These are phyloP conservation scores for Amanita muscaria DNA, from an alignment of 768 basidiomycete genomes.

Conservation along the genomic window DNA sequence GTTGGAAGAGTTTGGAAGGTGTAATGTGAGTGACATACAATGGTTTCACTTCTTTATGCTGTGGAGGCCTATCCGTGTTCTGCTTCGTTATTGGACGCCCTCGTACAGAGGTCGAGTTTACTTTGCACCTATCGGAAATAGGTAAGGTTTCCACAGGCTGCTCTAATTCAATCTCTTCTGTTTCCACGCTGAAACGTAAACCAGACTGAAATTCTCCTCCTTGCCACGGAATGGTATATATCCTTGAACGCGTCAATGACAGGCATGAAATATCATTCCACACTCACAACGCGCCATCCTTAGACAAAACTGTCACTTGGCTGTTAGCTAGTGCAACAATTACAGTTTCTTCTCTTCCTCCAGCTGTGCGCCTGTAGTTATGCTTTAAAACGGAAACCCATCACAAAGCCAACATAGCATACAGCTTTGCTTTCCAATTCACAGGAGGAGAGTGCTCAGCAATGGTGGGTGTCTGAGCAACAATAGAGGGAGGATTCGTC, in stretches of 20 bases:
- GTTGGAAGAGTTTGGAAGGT: neutral
- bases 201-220: slow-evolving; percentile 42
- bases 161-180: slow-evolving; percentile 58
- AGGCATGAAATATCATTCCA: neutral
- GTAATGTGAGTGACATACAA: neutral
- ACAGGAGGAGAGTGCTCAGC: slow-evolving; percentile 27
- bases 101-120: slow-evolving; percentile 35
- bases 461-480: slow-evolving; percentile 2
- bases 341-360: slow-evolving; percentile 84
- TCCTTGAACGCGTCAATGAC: neutral
- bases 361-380: slow-evolving; percentile 3
- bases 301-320: slow-evolving; percentile 54
- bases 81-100: slow-evolving; percentile 14
- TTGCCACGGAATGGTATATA: slow-evolving; percentile 49
- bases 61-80: neutral
- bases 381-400: slow-evolving; percentile 3
- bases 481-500: neutral
- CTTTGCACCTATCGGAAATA: slow-evolving; percentile 2
- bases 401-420: neutral
- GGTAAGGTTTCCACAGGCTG: slow-evolving; percentile 35
- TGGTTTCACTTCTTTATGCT: neutral
- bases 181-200: slow-evolving; percentile 38
- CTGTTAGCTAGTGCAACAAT: slow-evolving; percentile 41
- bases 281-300: slow-evolving; percentile 61
- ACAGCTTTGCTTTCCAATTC: slow-evolving; percentile 75